A percentile compares a stretch with the other conserved stretches of the same genome.
Conservation (phyloP, 2,329 filamentous ascomycete genomes). For the Ascochyta viciae-villosae region DNA sequence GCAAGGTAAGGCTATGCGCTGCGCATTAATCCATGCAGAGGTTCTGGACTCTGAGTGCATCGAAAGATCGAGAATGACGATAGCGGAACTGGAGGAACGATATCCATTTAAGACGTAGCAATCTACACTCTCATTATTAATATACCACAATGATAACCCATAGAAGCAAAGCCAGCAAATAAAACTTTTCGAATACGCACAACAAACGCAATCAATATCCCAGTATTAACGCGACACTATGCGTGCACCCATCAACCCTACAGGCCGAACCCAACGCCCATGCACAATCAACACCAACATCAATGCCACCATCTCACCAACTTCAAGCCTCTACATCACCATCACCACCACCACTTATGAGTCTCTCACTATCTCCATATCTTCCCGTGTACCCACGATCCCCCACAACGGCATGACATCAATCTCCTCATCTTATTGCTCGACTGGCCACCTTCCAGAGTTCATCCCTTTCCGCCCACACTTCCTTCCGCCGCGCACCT, state of each 20-base stretch:
- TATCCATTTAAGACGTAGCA: neutral
- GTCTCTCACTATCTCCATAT: neutral
- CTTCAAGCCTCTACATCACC: neutral
- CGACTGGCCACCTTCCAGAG: neutral
- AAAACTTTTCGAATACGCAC: too few species aligned
- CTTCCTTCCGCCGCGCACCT: neutral
- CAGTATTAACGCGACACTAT: neutral
- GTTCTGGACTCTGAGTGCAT: neutral
- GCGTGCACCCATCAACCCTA: neutral
- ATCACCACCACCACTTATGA: neutral
- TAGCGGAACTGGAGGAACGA: neutral
- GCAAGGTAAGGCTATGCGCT: slow-evolving; percentile 2
- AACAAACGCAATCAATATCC: too few species aligned
- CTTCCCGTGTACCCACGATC: neutral
- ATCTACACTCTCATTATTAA: too few species aligned
- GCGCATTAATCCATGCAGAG: neutral
- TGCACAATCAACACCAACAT: neutral
- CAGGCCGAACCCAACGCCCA: neutral
- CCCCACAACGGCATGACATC: slow-evolving; percentile 2
- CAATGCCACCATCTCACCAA: neutral
- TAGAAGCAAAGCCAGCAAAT: neutral
- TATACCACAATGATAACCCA: neutral
- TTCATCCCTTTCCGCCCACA: slow-evolving; percentile 5
- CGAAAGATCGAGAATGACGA: neutral
- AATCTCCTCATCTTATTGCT: neutral